These are phyloP conservation scores for Hortiboletus flavorubellus DNA, from an alignment of 768 basidiomycete genomes.

Conservation along the genomic window DNA sequence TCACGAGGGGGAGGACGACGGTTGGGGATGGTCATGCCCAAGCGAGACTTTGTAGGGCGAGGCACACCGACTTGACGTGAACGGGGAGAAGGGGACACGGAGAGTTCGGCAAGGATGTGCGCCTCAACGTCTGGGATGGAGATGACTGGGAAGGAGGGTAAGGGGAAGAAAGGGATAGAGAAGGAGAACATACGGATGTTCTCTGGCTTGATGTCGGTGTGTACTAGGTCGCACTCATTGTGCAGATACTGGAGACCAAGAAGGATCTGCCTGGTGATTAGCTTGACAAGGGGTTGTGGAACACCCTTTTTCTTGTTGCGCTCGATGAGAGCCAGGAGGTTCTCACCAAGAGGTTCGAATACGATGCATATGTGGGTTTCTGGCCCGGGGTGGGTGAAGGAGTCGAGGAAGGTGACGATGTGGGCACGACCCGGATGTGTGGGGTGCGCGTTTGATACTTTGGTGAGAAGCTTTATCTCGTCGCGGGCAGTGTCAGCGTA, in stretches of 20 bases:
- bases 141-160: conserved; percentile 50
- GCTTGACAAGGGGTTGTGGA: conserved; percentile 75
- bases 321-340: conserved; percentile 69
- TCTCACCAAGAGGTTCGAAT: conserved; percentile 83
- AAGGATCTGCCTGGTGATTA: conserved; percentile 82
- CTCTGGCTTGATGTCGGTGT: conserved; percentile 94
- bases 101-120: conserved; percentile 68
- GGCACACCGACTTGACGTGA: conserved; percentile 83
- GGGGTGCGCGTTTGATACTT: conserved; percentile 68
- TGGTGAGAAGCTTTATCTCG: conserved; percentile 88
- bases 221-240: conserved; percentile 88
- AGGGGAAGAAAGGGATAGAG: conserved; percentile 16
- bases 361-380: conserved; percentile 89
- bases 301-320: conserved; percentile 83
- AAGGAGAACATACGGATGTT: conserved; percentile 74
- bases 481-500: conserved; percentile 97
- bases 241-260: conserved; percentile 91
- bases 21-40: conserved; percentile 59
- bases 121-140: conserved; percentile 77
- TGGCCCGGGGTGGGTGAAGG: conserved; percentile 73
- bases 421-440: conserved; percentile 74
- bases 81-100: conserved; percentile 64
- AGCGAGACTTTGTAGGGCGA: conserved; percentile 57
- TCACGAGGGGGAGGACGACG: conserved; percentile 44
- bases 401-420: conserved; percentile 88